A percentile compares a stretch with the other conserved stretches of the same genome.
These are phyloP conservation scores for Pneumocystis wakefieldiae DNA, from an alignment of 1,139 yeast genomes.

Conservation along the genomic window DNA sequence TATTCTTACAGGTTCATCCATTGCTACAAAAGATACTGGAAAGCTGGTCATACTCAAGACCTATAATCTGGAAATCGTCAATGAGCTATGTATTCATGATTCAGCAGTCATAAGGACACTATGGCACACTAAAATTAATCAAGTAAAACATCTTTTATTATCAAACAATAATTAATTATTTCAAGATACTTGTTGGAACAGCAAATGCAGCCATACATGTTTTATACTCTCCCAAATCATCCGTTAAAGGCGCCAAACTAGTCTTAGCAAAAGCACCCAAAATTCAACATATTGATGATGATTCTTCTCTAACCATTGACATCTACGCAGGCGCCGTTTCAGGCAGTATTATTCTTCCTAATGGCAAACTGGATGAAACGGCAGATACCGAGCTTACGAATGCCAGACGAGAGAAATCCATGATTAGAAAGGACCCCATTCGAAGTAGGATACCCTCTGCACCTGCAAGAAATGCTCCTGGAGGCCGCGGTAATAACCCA, in stretches of 20 bases:
- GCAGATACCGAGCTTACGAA: slow-evolving; percentile 2
- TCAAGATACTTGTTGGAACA: slow-evolving; percentile 24
- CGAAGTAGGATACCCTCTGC: slow-evolving; percentile 9
- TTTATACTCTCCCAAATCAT: slow-evolving; percentile 24
- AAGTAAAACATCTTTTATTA: slow-evolving; percentile 4
- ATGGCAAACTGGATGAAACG: slow-evolving; percentile 3
- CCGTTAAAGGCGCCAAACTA: slow-evolving; percentile 25
- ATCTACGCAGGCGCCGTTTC: slow-evolving; percentile 18
- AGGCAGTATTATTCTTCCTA: slow-evolving; percentile 6
- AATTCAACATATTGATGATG: slow-evolving; percentile 26
- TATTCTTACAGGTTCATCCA: slow-evolving; percentile 19
- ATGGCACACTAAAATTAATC: slow-evolving; percentile 16
- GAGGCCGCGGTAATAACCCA: not conserved
- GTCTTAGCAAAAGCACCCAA: slow-evolving; percentile 26
- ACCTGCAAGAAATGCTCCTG: not conserved
- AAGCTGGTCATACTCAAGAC: slow-evolving; percentile 25
- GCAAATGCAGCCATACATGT: slow-evolving; percentile 22
- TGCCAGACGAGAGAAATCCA: slow-evolving; percentile 6
- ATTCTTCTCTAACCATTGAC: slow-evolving; percentile 20
- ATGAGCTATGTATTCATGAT: slow-evolving; percentile 15
- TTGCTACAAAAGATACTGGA: slow-evolving; percentile 12
- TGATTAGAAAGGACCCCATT: slow-evolving; percentile 12
- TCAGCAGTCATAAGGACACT: slow-evolving; percentile 11
- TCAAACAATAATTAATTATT: slow-evolving; percentile 19
- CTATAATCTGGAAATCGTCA: slow-evolving; percentile 25